These are phyloP conservation scores for Penicillium lividum DNA, from an alignment of 495 filamentous ascomycete species.

Conservation along the genomic window DNA sequence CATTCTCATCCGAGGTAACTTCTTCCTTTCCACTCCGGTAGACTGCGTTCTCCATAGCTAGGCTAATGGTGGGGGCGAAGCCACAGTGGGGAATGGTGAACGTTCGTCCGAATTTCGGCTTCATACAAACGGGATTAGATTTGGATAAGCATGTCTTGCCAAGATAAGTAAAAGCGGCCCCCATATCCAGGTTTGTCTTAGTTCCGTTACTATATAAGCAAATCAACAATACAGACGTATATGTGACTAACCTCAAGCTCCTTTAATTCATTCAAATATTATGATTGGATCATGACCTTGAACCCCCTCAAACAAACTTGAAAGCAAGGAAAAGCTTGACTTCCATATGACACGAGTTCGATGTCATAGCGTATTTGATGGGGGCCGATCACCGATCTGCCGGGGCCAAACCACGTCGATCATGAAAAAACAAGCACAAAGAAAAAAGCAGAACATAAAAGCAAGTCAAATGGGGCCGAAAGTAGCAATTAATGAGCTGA, in stretches of 20 bases:
- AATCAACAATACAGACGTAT: background rate
- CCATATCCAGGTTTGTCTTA: background rate
- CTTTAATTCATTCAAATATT: too few species aligned
- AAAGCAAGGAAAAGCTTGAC: background rate
- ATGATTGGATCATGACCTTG: background rate
- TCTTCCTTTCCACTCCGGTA: background rate
- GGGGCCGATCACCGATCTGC: conserved; percentile 19
- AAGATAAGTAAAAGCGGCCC: background rate
- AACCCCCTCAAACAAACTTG: background rate
- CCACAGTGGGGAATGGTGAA: background rate
- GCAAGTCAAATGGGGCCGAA: background rate
- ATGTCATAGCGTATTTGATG: conserved; percentile 2
- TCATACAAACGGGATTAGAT: background rate
- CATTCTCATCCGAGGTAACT: background rate
- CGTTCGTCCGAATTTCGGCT: background rate
- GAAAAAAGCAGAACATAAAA: background rate
- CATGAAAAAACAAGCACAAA: background rate
- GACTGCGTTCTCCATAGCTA: too few species aligned
- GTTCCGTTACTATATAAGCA: background rate
- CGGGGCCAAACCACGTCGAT: conserved; percentile 12
- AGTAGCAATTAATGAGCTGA: background rate
- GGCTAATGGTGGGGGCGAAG: background rate
- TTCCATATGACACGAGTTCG: background rate
- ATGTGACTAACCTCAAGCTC: background rate
- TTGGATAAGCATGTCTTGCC: background rate